phyloP scores from a whole-genome alignment of 2,329 filamentous ascomycete genomes.

The Lecanosticta acicola region DNA sequence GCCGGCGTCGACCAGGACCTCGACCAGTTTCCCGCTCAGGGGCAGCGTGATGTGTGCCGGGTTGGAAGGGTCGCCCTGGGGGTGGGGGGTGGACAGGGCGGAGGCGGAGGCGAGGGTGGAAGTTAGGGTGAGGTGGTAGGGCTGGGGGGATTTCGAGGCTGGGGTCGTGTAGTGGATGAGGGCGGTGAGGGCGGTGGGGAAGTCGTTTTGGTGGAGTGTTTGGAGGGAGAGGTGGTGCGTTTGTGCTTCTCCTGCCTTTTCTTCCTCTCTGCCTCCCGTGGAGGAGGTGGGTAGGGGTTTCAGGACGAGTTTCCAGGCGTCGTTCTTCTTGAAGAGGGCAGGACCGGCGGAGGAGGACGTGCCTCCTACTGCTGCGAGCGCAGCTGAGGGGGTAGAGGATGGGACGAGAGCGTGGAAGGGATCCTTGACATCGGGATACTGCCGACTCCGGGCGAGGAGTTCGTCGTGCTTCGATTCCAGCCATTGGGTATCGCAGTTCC shows the following conservation, averaged over 20 bases:
- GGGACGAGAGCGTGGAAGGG: constrained; percentile 22
- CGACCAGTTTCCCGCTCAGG: constrained; percentile 55
- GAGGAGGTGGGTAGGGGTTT: constrained; percentile 7
- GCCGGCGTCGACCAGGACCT: constrained; percentile 52
- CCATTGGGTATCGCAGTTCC: constrained; percentile 53
- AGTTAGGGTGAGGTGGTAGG: constrained; percentile 41
- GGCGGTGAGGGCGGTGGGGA: constrained; percentile 51
- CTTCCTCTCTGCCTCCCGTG: no score
- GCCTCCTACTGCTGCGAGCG: constrained; percentile 31
- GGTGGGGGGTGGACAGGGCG: constrained; percentile 36
- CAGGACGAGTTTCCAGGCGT: constrained; percentile 23
- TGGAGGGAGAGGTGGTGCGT: constrained; percentile 51
- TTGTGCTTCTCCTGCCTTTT: constrained; percentile 11
- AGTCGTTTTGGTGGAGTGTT: constrained; percentile 54
- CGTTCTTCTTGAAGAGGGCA: constrained; percentile 39
- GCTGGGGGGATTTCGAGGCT: constrained; percentile 25
- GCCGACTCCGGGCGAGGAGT: constrained; percentile 32
- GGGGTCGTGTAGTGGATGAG: constrained; percentile 47
- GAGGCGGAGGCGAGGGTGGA: constrained; percentile 41
- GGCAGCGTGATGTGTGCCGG: constrained; percentile 51
- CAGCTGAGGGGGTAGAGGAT: constrained; percentile 25
- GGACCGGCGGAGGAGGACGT: constrained; percentile 26
- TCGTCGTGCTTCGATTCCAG: constrained; percentile 46
- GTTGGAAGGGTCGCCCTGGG: constrained; percentile 47
- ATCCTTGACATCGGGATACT: constrained; percentile 11